A percentile compares a stretch with the other conserved stretches of the same genome.
These are phyloP conservation scores for Scleromitrula shiraiana DNA, from an alignment of 2,329 filamentous ascomycete species.

Conservation along the genomic window DNA sequence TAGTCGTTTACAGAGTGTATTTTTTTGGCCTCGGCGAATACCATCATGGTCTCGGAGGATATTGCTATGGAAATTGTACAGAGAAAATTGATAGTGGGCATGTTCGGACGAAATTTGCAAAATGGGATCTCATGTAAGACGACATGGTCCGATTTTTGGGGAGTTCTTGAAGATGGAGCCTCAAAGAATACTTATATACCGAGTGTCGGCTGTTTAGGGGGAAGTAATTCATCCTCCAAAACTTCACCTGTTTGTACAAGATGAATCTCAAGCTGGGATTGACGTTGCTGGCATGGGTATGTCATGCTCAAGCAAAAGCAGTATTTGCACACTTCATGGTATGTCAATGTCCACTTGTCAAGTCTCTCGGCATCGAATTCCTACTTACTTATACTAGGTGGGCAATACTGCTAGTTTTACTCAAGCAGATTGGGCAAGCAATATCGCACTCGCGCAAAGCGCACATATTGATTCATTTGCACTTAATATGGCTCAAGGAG, in stretches of 20 bases:
- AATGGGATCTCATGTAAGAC: not conserved
- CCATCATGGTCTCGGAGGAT: no score
- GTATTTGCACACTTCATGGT: conserved; percentile 6
- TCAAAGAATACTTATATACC: not conserved
- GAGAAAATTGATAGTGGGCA: not conserved
- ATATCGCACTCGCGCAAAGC: conserved; percentile 25
- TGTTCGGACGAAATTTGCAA: not conserved
- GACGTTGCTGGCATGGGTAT: not conserved
- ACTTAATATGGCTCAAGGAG: conserved; percentile 23
- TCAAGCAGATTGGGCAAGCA: conserved; percentile 20
- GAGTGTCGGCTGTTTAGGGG: not conserved
- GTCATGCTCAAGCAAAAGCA: not conserved
- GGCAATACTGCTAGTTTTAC: not conserved
- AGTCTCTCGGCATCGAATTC: not conserved
- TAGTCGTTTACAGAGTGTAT: no score
- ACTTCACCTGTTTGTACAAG: not conserved
- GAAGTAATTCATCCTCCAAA: not conserved
- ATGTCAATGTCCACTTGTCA: not conserved
- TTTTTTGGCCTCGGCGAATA: no score
- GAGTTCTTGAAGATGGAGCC: not conserved
- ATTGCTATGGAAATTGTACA: not conserved
- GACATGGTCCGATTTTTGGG: not conserved
- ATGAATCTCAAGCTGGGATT: not conserved
- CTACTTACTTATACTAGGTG: not conserved
- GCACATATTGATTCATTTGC: conserved; percentile 30